A percentile compares a stretch with the other conserved stretches of the same genome.
These are phyloP conservation scores for Penicillium corylophilum DNA, from an alignment of 2,329 filamentous ascomycete species.

Conservation along the genomic window DNA sequence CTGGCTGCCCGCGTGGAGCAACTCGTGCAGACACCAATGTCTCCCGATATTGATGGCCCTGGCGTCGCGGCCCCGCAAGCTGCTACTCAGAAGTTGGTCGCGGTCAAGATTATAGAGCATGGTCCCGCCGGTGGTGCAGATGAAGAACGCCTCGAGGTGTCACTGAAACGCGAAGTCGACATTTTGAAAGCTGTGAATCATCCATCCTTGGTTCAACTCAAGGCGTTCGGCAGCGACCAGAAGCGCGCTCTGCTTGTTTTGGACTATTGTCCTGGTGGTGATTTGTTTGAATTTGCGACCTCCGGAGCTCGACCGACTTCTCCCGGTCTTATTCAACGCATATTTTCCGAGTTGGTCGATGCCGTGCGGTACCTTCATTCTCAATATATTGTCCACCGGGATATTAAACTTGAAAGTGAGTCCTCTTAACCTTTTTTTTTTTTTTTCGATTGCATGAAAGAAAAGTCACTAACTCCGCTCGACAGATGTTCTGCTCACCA, in stretches of 20 bases:
- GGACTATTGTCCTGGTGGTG: slow-evolving; percentile 89
- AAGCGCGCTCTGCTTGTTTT: slow-evolving; percentile 81
- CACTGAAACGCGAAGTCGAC: slow-evolving; percentile 89
- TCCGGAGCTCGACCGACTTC: slow-evolving; percentile 66
- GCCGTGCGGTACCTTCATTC: slow-evolving; percentile 84
- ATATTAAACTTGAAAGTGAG: slow-evolving; percentile 96
- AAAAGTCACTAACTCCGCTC: slow-evolving; percentile 17
- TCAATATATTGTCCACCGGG: slow-evolving; percentile 85
- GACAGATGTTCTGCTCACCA: slow-evolving; percentile 85
- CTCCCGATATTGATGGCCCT: slow-evolving; percentile 10
- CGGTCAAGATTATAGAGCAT: slow-evolving; percentile 93
- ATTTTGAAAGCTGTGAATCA: slow-evolving; percentile 87
- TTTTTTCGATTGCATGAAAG: neutral
- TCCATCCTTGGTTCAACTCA: slow-evolving; percentile 85
- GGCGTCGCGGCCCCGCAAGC: slow-evolving; percentile 26
- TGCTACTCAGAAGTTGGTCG: slow-evolving; percentile 78
- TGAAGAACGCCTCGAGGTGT: slow-evolving; percentile 89
- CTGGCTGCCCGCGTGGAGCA: slow-evolving; percentile 77
- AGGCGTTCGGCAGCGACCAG: slow-evolving; percentile 84
- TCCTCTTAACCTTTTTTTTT: slow-evolving; percentile 1
- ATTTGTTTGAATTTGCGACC: slow-evolving; percentile 89
- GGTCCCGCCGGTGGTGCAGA: slow-evolving; percentile 91
- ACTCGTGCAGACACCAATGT: slow-evolving; percentile 38
- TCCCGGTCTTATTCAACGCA: slow-evolving; percentile 70
- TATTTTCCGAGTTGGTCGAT: slow-evolving; percentile 84